Conservation (phyloP, 2,329 filamentous ascomycete species). For the Penicillium nordicum region DNA sequence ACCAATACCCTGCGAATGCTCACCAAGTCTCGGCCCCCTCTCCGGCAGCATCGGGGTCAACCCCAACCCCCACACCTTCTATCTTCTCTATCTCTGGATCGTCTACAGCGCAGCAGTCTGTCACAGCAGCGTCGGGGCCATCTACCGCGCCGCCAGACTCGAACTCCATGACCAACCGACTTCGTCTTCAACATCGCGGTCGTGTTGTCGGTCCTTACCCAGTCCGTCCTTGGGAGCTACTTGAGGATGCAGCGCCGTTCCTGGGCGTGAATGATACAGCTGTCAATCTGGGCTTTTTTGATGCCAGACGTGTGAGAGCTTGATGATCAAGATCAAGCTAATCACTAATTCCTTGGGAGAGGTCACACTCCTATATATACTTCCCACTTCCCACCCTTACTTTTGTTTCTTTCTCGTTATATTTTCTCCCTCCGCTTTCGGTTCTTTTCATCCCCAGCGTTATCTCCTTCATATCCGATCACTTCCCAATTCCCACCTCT, state of each 20-base stretch:
- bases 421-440: not conserved
- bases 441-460: not conserved
- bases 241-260: constrained; percentile 45
- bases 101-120: constrained; percentile 16
- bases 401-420: not conserved
- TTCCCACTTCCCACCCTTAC: not conserved
- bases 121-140: constrained; percentile 6
- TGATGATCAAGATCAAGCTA: constrained; percentile 8
- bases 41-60: constrained; percentile 32
- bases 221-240: constrained; percentile 44
- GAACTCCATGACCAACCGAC: constrained; percentile 28
- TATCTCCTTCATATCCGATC: not conserved
- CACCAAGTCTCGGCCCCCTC: constrained; percentile 31
- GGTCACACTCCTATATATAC: not conserved
- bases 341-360: not conserved
- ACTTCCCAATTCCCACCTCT: not conserved
- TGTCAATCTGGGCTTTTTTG: constrained; percentile 42
- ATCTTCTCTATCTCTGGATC: constrained; percentile 19
- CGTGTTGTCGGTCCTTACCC: constrained; percentile 35
- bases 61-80: constrained; percentile 26
- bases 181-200: constrained; percentile 39
- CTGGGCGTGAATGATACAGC: constrained; percentile 46
- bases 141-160: constrained; percentile 18
- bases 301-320: constrained; percentile 35
- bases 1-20: constrained; percentile 18